Evolutionary conservation across 805 yeast genomes (phyloP).

Genomic region (Scheffersomyces lignosus): DNA sequence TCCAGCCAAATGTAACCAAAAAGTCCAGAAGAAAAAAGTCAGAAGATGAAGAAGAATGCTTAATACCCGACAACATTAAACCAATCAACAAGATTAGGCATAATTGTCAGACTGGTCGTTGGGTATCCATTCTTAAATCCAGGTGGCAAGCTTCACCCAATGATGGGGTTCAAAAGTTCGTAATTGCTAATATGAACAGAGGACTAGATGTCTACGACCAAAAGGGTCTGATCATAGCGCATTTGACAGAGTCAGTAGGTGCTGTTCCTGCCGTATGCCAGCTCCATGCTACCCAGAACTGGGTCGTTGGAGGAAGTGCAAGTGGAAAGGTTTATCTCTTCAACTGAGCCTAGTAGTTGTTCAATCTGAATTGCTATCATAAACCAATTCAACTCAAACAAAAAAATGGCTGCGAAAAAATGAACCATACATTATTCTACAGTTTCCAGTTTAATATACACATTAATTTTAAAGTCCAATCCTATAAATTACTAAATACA

Average conservation of each 20-base stretch:
- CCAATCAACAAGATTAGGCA: conserved; percentile 72
- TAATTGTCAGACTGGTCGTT: conserved; percentile 94
- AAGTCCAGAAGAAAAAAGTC: conserved; percentile 9
- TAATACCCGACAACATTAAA: conserved; percentile 40
- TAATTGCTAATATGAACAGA: conserved; percentile 90
- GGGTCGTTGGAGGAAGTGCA: conserved; percentile 94
- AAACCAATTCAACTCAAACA: background rate
- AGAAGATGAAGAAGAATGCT: conserved; percentile 15
- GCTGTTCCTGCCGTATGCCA: conserved; percentile 91
- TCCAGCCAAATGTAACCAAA: conserved; percentile 12
- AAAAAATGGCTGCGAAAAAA: too few relatives aligned
- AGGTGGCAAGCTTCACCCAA: conserved; percentile 77
- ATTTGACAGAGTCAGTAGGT: conserved; percentile 64
- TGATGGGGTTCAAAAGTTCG: conserved; percentile 78
- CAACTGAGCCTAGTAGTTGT: conserved; percentile 10
- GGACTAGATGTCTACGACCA: conserved; percentile 80
- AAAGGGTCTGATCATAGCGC: conserved; percentile 76
- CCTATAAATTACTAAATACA: background rate
- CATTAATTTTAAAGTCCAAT: conserved; percentile 3
- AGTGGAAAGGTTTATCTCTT: conserved; percentile 83
- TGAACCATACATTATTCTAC: background rate
- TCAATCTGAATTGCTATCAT: background rate
- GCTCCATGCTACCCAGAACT: conserved; percentile 82
- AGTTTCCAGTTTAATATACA: conserved; percentile 2
- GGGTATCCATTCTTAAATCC: conserved; percentile 92